These are phyloP conservation scores for Punica granatum DNA, from an alignment of 345 rosid species.

Conservation along the genomic window DNA sequence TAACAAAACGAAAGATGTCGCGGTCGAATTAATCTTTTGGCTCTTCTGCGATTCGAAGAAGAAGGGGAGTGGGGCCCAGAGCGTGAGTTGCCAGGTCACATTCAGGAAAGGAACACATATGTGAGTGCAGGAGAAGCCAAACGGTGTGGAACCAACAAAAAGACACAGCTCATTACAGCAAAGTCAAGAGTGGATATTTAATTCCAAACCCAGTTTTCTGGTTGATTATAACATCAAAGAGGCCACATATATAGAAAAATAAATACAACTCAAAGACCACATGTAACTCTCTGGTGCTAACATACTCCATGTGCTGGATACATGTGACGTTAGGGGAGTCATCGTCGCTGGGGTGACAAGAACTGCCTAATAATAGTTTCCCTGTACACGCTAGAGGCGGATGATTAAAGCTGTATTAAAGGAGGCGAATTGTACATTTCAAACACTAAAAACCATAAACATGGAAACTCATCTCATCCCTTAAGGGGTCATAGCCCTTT, in stretches of 20 bases:
- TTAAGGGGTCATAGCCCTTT: no score
- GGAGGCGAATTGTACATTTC: not conserved
- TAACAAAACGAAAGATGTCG: not conserved
- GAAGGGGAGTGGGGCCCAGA: not conserved
- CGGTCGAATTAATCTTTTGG: not conserved
- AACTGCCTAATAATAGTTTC: no score
- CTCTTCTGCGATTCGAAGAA: not conserved
- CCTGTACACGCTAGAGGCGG: no score
- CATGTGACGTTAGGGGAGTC: not conserved
- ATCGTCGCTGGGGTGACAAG: no score
- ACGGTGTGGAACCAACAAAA: not conserved
- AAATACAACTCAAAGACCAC: not conserved
- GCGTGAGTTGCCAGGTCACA: conserved; percentile 2
- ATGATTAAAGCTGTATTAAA: not conserved
- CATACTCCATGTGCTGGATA: not conserved
- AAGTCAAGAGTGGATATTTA: not conserved
- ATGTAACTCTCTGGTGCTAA: not conserved
- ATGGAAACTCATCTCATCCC: no score
- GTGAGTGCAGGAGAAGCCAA: not conserved
- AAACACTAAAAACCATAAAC: no score
- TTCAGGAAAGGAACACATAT: not conserved
- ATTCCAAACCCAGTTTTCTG: not conserved
- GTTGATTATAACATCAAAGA: not conserved
- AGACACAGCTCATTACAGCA: not conserved
- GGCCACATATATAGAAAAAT: not conserved